phyloP scores from a whole-genome alignment of 805 yeast species.

The Zygoascus ofunaensis region DNA sequence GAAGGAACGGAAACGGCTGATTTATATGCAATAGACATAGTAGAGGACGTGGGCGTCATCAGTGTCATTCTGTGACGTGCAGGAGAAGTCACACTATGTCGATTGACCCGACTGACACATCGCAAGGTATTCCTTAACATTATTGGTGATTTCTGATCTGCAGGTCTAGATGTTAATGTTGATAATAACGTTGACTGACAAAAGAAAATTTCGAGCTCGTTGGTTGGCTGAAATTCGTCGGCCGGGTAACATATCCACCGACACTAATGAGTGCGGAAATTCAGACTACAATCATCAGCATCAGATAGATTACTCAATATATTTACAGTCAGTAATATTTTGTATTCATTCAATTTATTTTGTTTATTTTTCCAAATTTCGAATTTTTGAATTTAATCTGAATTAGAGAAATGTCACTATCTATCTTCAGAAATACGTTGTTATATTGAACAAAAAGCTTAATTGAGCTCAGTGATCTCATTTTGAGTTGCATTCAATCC shows the following conservation, averaged over 20 bases:
- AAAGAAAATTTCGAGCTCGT: not conserved
- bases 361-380: too few relatives aligned
- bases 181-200: too few relatives aligned
- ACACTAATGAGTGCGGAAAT: not conserved
- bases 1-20: not conserved
- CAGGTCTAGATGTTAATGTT: too few relatives aligned
- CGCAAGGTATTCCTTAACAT: not conserved
- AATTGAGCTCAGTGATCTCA: conserved; percentile 66
- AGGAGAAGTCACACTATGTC: not conserved
- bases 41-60: not conserved
- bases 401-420: too few relatives aligned
- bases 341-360: too few relatives aligned
- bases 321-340: too few relatives aligned
- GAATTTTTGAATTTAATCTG: too few relatives aligned
- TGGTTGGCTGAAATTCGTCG: not conserved
- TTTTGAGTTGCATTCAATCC: conserved; percentile 87
- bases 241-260: not conserved
- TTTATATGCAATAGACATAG: not conserved
- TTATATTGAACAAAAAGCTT: too few relatives aligned
- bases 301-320: too few relatives aligned
- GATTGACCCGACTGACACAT: not conserved
- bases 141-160: not conserved
- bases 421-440: too few relatives aligned
- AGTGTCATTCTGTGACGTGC: not conserved
- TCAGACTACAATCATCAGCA: too few relatives aligned